Base-by-base conservation (phyloP, 1,139 yeast genomes). In the Zygoascus sp. region DNA sequence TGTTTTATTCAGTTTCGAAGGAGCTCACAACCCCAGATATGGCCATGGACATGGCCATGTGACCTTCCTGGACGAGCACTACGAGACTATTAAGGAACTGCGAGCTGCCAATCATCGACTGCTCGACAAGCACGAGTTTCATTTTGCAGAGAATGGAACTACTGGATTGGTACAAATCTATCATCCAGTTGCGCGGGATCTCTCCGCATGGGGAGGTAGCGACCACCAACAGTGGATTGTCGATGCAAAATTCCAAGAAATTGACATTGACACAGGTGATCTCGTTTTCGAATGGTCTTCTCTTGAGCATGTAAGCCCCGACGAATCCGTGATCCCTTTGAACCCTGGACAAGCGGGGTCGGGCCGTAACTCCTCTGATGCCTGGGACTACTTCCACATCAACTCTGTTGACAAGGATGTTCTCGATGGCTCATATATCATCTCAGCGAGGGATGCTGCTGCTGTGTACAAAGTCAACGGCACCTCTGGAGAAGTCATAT, bases 361-460 rank as follows among this genome's bases (percentile, higher is more conserved):
- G 21, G 30, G 30, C 11, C 11, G 25, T 19, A 61, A 63, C 40
- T 64, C 72, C 6, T 58, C 65, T 45, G 66, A 63, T 50, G 73
- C 74, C 5, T 70, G 72, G 70, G 74, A 70, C 50, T 70, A 66
- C 51, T 67, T 70, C 61, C 74, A 70, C 50, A 67, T 69, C 50
- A 70, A 70, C 47, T 69, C 74, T 0, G 70, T 69, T 30, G 73
- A 69, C 47, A 70, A 70, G 49, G 72, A 69, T 53, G 63, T 56
- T n/a, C n/a, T n/a, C 11, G 52, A 65, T 39, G 73, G 73, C 11
- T 65, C 69, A 50, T 70, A 67, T 52, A 48, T 69, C 23, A 41
- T 70, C 16, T 67, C 72, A 2, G 68, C 72, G 3, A 61, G 74
- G 53, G 64, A 69, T 53, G 60, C 65, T 36, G 65, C 72, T 19